A percentile compares a stretch with the other conserved stretches of the same genome.
Conservation (phyloP, 352 stramenopile genomes). For the Globisporangium splendens region DNA sequence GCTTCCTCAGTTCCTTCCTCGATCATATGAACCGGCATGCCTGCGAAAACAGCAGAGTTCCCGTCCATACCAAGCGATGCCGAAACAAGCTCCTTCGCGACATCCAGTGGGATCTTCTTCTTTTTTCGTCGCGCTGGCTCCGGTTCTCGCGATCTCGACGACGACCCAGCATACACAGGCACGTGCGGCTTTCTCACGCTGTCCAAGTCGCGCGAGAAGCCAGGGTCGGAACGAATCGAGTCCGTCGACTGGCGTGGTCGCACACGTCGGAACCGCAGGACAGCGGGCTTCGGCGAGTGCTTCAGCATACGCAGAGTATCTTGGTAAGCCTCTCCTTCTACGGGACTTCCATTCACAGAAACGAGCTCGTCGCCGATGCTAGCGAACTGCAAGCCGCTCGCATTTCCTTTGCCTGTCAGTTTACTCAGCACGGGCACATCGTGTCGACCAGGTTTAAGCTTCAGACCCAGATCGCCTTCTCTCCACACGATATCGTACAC, state of each 20-base stretch:
- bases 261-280: constrained; percentile 74
- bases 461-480: constrained; percentile 80
- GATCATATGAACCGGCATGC: constrained; percentile 69
- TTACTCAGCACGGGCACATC: constrained; percentile 83
- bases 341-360: constrained; percentile 76
- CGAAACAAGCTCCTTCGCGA: constrained; percentile 76
- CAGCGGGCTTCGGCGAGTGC: constrained; percentile 79
- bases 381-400: constrained; percentile 78
- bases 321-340: constrained; percentile 81
- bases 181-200: constrained; percentile 32
- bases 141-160: constrained; percentile 7
- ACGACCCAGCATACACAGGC: constrained; percentile 10
- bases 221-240: constrained; percentile 57
- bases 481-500: constrained; percentile 88
- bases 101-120: constrained; percentile 77
- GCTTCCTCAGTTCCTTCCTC: constrained; percentile 75
- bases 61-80: constrained; percentile 73
- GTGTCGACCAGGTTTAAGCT: constrained; percentile 74
- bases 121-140: constrained; percentile 34
- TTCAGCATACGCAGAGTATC: constrained; percentile 85
- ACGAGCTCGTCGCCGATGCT: constrained; percentile 81
- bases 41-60: constrained; percentile 63
- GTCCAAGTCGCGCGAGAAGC: constrained; percentile 38
- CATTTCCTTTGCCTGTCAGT: constrained; percentile 78
- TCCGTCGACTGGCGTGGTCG: constrained; percentile 55